Evolutionary conservation across 768 basidiomycete species (phyloP).

Genomic region (Xerocomus brunneocitrinus): DNA sequence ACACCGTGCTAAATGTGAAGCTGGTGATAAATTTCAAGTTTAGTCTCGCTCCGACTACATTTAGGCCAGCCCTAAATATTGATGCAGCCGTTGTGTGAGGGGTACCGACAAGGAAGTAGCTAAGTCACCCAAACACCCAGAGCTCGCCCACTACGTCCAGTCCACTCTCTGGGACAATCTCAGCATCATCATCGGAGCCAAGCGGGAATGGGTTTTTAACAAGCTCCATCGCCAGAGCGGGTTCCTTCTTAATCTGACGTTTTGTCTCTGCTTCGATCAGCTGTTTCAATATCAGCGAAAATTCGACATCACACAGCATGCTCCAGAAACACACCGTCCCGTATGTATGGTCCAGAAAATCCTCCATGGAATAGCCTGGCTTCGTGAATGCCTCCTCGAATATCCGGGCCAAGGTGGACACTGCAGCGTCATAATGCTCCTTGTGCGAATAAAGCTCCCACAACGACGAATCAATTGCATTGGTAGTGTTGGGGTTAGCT

Average conservation of each 20-base stretch:
- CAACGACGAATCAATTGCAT: slow-evolving; percentile 80
- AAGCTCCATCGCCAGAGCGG: slow-evolving; percentile 46
- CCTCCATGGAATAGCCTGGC: slow-evolving; percentile 84
- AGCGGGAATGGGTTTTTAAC: slow-evolving; percentile 27
- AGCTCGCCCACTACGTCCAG: slow-evolving; percentile 41
- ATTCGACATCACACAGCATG: neutral
- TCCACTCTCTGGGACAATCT: slow-evolving; percentile 2
- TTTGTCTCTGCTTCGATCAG: slow-evolving; percentile 82
- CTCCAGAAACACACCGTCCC: slow-evolving; percentile 53
- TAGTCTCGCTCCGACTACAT: too few species aligned
- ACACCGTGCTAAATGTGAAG: too few species aligned
- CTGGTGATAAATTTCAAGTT: too few species aligned
- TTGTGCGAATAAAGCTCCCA: slow-evolving; percentile 88
- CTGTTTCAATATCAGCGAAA: slow-evolving; percentile 36
- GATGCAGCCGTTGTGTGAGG: too few species aligned
- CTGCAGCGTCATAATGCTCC: slow-evolving; percentile 78
- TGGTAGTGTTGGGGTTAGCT: slow-evolving; percentile 67
- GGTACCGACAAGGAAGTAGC: neutral
- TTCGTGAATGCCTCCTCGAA: slow-evolving; percentile 95
- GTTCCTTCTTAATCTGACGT: slow-evolving; percentile 79
- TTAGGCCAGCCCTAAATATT: too few species aligned
- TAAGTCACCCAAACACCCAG: slow-evolving; percentile 40
- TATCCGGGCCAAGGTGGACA: slow-evolving; percentile 84
- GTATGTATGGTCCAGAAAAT: slow-evolving; percentile 94
- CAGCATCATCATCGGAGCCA: slow-evolving; percentile 23